Evolutionary conservation across 768 basidiomycete species (phyloP).

Genomic region (Chiua virens): DNA sequence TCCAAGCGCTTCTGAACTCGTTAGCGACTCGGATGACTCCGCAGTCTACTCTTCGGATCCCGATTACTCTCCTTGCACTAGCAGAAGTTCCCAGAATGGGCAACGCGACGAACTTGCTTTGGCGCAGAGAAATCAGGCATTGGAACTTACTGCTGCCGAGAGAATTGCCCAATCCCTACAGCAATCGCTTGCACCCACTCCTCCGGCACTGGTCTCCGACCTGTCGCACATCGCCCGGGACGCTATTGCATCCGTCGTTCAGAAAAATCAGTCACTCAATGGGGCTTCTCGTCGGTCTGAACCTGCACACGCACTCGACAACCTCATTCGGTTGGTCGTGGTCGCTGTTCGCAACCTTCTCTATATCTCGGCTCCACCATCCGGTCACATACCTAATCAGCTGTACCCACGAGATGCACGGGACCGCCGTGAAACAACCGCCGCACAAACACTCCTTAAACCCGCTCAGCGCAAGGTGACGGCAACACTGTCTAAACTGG

Average conservation of each 20-base stretch:
- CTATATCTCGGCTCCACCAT: constrained; percentile 61
- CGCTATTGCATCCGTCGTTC: constrained; percentile 61
- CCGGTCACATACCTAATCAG: constrained; percentile 59
- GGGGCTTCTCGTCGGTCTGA: constrained; percentile 48
- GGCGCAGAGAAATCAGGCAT: constrained; percentile 20
- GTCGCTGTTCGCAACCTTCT: constrained; percentile 75
- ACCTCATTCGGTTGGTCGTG: constrained; percentile 61
- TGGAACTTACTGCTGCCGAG: constrained; percentile 64
- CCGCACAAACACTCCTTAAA: constrained; percentile 64
- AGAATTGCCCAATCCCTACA: constrained; percentile 67
- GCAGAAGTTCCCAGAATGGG: constrained; percentile 33
- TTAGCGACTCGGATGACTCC: constrained; percentile 80
- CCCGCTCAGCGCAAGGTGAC: constrained; percentile 84
- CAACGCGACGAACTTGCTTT: constrained; percentile 17
- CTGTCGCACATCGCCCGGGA: constrained; percentile 57
- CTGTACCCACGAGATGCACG: constrained; percentile 51
- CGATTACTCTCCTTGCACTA: constrained; percentile 30
- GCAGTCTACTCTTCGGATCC: constrained; percentile 43
- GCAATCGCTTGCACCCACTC: constrained; percentile 53
- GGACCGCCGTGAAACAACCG: constrained; percentile 42
- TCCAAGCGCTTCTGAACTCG: constrained; percentile 39
- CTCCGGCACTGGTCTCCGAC: constrained; percentile 60
- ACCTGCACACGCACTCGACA: constrained; percentile 59
- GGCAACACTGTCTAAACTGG: constrained; percentile 84
- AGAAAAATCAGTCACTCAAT: constrained; percentile 52